These are phyloP conservation scores for Neospermospora avenae DNA, from an alignment of 2,329 filamentous ascomycete genomes.

Conservation along the genomic window DNA sequence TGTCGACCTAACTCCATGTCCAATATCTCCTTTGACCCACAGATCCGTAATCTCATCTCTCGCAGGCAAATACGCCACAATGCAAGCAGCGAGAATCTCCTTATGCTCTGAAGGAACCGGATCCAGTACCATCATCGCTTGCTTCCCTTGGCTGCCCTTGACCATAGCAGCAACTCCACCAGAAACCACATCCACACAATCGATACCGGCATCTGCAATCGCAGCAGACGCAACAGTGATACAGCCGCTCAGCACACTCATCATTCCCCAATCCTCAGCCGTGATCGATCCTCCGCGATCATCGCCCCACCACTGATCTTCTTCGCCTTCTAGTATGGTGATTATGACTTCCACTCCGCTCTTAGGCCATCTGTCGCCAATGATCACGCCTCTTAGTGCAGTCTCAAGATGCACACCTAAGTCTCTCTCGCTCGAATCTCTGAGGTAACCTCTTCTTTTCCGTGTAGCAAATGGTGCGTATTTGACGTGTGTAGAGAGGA, in stretches of 20 bases:
- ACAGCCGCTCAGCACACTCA: constrained; percentile 88
- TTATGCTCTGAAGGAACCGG: constrained; percentile 78
- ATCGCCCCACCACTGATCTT: constrained; percentile 67
- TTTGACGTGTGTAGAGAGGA: constrained; percentile 91
- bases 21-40: constrained; percentile 79
- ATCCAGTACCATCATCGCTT: constrained; percentile 63
- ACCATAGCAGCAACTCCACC: constrained; percentile 87
- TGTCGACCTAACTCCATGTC: constrained; percentile 34
- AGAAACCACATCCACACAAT: constrained; percentile 86
- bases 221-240: constrained; percentile 93
- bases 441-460: constrained; percentile 77
- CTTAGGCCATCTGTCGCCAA: constrained; percentile 97
- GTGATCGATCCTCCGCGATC: constrained; percentile 45
- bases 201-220: constrained; percentile 90
- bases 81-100: constrained; percentile 76
- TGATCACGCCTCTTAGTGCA: constrained; percentile 81
- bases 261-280: constrained; percentile 75
- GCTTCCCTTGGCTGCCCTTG: constrained; percentile 32
- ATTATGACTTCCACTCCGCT: constrained; percentile 94
- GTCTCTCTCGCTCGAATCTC: constrained; percentile 83
- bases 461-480: constrained; percentile 92
- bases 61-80: constrained; percentile 82
- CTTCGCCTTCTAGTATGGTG: constrained; percentile 89
- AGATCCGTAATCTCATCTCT: constrained; percentile 91
- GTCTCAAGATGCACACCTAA: constrained; percentile 89